A percentile compares a stretch with the other conserved stretches of the same genome.
phyloP scores from a whole-genome alignment of 1,139 yeast species.

The Geotrichum siamense region DNA sequence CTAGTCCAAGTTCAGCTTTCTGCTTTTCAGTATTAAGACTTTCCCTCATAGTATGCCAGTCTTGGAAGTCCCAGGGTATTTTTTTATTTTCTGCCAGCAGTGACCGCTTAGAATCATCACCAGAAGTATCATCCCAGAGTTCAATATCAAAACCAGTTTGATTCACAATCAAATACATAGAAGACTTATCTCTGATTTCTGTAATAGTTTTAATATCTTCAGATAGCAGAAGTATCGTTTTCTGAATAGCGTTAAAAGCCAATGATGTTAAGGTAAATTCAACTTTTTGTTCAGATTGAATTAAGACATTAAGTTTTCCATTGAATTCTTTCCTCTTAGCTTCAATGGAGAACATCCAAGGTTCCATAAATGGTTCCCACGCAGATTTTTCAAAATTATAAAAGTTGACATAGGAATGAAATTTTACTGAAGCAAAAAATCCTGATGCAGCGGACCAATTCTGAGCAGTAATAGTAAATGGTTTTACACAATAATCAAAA shows the following conservation, averaged over 20 bases:
- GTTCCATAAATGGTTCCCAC: slow-evolving; percentile 93
- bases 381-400: slow-evolving; percentile 87
- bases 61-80: slow-evolving; percentile 87
- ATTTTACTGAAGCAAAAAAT: slow-evolving; percentile 43
- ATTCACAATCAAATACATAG: slow-evolving; percentile 68
- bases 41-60: slow-evolving; percentile 84
- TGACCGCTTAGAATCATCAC: slow-evolving; percentile 17
- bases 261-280: slow-evolving; percentile 78
- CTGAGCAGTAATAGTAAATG: slow-evolving; percentile 62
- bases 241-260: slow-evolving; percentile 38
- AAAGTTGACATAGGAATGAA: slow-evolving; percentile 66
- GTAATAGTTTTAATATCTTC: slow-evolving; percentile 48
- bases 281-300: slow-evolving; percentile 65
- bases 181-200: slow-evolving; percentile 57
- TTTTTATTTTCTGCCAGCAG: slow-evolving; percentile 44
- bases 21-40: slow-evolving; percentile 60
- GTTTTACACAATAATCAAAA: slow-evolving; percentile 66
- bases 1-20: slow-evolving; percentile 54
- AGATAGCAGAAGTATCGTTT: slow-evolving; percentile 57
- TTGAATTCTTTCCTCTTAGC: slow-evolving; percentile 42
- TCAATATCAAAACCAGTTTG: slow-evolving; percentile 77
- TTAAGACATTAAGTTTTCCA: slow-evolving; percentile 46
- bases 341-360: slow-evolving; percentile 76
- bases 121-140: slow-evolving; percentile 54
- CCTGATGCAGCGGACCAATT: slow-evolving; percentile 59